Percentiles rank a stretch among this genome's conserved stretches.
Evolutionary conservation across 805 yeast species (phyloP).

Genomic region (Cyberlindnera petersonii): DNA sequence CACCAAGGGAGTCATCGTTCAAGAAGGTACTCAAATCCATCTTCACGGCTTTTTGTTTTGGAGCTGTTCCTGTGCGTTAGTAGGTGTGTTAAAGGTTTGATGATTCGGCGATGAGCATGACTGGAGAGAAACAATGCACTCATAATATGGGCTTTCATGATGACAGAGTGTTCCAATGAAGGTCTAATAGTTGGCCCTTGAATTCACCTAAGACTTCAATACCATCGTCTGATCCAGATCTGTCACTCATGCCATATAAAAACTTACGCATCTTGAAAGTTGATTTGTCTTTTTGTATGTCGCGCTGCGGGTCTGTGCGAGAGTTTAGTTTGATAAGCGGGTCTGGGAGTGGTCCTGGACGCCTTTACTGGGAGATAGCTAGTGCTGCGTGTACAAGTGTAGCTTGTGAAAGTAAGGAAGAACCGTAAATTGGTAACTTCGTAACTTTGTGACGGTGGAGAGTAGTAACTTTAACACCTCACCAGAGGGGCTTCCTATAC

Average conservation of each 20-base stretch:
- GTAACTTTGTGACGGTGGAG: not conserved
- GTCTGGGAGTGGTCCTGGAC: conserved; percentile 4
- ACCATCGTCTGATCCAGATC: too few species aligned
- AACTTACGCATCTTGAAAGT: conserved; percentile 7
- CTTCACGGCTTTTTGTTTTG: conserved; percentile 61
- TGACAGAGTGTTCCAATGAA: too few species aligned
- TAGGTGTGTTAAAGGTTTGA: not conserved
- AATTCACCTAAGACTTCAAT: too few species aligned
- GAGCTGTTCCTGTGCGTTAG: conserved; percentile 48
- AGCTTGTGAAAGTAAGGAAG: not conserved
- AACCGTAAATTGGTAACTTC: not conserved
- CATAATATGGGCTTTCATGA: too few species aligned
- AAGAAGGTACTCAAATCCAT: conserved; percentile 87
- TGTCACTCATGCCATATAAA: too few species aligned
- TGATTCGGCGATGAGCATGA: not conserved
- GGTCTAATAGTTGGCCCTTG: too few species aligned
- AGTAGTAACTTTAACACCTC: not conserved
- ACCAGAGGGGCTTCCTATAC: not conserved
- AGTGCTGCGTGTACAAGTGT: not conserved
- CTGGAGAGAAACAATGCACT: not conserved
- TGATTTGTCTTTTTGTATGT: conserved; percentile 1
- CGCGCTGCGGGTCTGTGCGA: conserved; percentile 2
- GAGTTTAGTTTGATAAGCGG: not conserved
- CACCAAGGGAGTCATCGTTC: conserved; percentile 68
- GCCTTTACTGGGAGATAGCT: conserved; percentile 1